Conservation (phyloP, 495 filamentous ascomycete species). For the Neurospora tetraspora region DNA sequence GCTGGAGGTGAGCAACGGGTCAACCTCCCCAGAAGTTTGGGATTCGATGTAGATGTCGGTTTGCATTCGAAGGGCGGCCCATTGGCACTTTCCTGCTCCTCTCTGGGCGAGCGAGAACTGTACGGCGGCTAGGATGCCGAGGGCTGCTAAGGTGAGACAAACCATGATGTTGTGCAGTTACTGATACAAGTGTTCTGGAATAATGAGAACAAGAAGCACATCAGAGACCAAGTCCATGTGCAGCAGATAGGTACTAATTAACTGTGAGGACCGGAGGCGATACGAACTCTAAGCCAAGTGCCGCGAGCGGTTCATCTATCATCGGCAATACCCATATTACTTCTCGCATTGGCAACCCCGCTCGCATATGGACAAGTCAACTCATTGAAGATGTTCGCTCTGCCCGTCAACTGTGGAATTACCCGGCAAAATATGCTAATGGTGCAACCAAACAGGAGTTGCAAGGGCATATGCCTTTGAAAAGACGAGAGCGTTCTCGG, state of each 20-base stretch:
- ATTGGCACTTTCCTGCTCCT: not conserved
- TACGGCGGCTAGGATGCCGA: not conserved
- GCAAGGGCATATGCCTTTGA: not conserved
- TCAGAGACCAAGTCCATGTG: not conserved
- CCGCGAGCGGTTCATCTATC: not conserved
- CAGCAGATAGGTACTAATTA: not conserved
- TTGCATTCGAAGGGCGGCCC: not conserved
- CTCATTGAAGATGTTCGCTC: not conserved
- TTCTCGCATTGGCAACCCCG: not conserved
- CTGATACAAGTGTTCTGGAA: not conserved
- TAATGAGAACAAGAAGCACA: not conserved
- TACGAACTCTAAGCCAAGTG: not conserved
- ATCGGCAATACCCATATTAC: not conserved
- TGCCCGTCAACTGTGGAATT: not conserved
- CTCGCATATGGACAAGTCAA: not conserved
- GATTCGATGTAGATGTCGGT: not conserved
- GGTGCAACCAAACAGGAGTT: not conserved
- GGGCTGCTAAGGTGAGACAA: not conserved
- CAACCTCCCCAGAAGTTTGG: not conserved
- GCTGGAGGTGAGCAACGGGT: not conserved
- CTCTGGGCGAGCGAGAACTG: not conserved
- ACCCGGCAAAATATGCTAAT: not conserved
- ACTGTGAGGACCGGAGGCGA: not conserved
- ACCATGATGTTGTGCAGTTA: not conserved
- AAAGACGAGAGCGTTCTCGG: not conserved